Conservation (phyloP, 805 yeast genomes). For the Starmera pachycereana region DNA sequence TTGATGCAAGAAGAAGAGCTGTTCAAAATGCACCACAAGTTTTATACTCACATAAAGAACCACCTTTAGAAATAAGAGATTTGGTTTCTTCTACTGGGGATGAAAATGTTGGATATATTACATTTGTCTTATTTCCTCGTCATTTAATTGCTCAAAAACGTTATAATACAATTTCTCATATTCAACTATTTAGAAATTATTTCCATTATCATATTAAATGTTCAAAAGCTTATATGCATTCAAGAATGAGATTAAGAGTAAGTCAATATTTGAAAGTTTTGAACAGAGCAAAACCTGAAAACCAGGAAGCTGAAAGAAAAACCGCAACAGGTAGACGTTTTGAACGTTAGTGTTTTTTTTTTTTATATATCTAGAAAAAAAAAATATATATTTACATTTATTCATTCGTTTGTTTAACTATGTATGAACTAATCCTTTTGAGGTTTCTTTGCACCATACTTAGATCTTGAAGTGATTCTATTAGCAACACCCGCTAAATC, state of each 20-base stretch:
- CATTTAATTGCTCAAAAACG: constrained; percentile 58
- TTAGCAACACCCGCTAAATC: constrained; percentile 94
- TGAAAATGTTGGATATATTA: constrained; percentile 43
- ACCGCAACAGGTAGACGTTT: constrained; percentile 23
- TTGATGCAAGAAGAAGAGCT: constrained; percentile 89
- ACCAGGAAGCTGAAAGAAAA: constrained; percentile 44
- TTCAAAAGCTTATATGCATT: constrained; percentile 96
- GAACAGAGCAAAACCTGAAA: constrained; percentile 95
- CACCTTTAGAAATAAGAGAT: constrained; percentile 78
- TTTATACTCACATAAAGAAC: constrained; percentile 75
- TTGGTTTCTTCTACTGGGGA: constrained; percentile 28
- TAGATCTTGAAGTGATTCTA: constrained; percentile 80
- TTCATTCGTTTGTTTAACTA: not conserved
- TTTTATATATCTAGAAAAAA: not conserved
- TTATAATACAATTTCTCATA: constrained; percentile 84
- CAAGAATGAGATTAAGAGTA: constrained; percentile 95
- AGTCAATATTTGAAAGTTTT: constrained; percentile 88
- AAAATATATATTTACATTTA: constrained; percentile 2
- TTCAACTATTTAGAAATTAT: constrained; percentile 87
- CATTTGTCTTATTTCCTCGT: constrained; percentile 75
- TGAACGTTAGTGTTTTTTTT: constrained; percentile 3
- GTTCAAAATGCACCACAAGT: constrained; percentile 99
- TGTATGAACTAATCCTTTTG: constrained; percentile 25
- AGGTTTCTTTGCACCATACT: constrained; percentile 89
- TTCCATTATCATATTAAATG: constrained; percentile 98